Evolutionary conservation across 2,329 filamentous ascomycete species (phyloP).

Genomic region (Alternaria viburni): DNA sequence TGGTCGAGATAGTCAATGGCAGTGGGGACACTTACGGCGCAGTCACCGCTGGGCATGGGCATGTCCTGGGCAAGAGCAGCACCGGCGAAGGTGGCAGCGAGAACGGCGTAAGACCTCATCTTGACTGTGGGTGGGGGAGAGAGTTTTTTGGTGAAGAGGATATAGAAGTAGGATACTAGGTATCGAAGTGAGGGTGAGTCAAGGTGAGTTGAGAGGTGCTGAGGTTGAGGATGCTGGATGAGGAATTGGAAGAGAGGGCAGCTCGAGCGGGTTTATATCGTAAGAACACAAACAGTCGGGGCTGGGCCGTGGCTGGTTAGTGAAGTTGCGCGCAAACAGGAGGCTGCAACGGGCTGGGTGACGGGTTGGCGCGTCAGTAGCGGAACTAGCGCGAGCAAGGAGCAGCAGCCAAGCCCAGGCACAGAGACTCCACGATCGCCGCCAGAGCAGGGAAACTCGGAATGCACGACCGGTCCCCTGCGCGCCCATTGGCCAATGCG

Average conservation of each 20-base stretch:
- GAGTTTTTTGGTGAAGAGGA: slow-evolving; percentile 17
- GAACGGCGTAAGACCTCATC: slow-evolving; percentile 50
- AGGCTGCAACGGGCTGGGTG: slow-evolving; percentile 6
- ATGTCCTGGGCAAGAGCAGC: slow-evolving; percentile 45
- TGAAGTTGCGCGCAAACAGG: slow-evolving; percentile 15
- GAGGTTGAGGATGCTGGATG: slow-evolving; percentile 20
- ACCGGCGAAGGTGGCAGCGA: slow-evolving; percentile 41
- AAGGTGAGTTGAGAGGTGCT: slow-evolving; percentile 16
- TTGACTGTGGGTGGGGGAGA: slow-evolving; percentile 21
- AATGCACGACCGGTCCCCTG: background rate
- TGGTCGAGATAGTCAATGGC: background rate
- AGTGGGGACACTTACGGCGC: slow-evolving; percentile 43
- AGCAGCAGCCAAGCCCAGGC: slow-evolving; percentile 12
- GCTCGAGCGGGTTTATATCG: slow-evolving; percentile 25
- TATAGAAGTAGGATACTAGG: slow-evolving; percentile 20
- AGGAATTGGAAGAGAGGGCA: background rate
- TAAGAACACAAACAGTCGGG: slow-evolving; percentile 7
- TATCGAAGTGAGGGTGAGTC: slow-evolving; percentile 16
- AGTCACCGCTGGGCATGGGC: slow-evolving; percentile 20
- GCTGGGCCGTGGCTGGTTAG: slow-evolving; percentile 23
- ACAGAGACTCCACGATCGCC: slow-evolving; percentile 18
- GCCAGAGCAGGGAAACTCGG: slow-evolving; percentile 19
- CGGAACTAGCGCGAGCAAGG: slow-evolving; percentile 14
- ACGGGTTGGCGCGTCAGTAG: slow-evolving; percentile 17
- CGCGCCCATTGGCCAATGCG: slow-evolving; percentile 23